These are phyloP conservation scores for Populus hybrid DNA, from an alignment of 441 rosid genomes.

Conservation along the genomic window DNA sequence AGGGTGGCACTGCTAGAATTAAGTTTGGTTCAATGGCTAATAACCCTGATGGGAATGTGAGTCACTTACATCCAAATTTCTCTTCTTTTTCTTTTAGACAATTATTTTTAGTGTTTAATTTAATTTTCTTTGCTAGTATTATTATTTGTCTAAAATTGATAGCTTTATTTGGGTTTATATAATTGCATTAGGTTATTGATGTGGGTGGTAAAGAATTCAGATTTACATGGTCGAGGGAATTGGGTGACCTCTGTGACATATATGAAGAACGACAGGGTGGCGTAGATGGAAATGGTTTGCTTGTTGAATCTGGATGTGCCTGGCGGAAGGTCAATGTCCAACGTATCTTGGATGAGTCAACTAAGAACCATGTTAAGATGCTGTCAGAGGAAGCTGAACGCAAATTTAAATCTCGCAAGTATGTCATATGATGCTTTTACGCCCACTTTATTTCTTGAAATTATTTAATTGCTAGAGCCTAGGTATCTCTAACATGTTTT, in stretches of 20 bases:
- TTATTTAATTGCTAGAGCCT: background rate
- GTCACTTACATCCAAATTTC: constrained; percentile 15
- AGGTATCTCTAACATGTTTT: background rate
- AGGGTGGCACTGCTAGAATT: constrained; percentile 73
- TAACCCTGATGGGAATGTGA: constrained; percentile 72
- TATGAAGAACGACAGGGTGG: constrained; percentile 82
- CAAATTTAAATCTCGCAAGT: constrained; percentile 86
- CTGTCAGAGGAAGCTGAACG: constrained; percentile 95
- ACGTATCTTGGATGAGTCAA: constrained; percentile 90
- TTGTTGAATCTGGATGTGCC: constrained; percentile 92
- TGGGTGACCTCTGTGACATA: constrained; percentile 84
- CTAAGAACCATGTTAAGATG: constrained; percentile 90
- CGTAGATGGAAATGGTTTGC: constrained; percentile 82
- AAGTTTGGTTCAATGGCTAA: constrained; percentile 74
- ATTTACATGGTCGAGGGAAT: constrained; percentile 91
- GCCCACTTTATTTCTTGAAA: constrained; percentile 2
- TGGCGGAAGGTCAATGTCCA: constrained; percentile 95
- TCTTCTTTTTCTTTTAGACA: background rate
- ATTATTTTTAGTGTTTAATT: background rate
- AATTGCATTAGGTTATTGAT: constrained; percentile 63
- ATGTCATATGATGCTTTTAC: constrained; percentile 25
- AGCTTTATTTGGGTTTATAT: constrained; percentile 13
- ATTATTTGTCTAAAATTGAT: constrained; percentile 18
- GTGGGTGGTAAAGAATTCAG: constrained; percentile 95
- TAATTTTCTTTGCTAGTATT: background rate